Evolutionary conservation across 2,329 filamentous ascomycete genomes (phyloP), one percentile per base, ranked within the genome.

Genomic region (Monilinia aucupariae): DNA sequence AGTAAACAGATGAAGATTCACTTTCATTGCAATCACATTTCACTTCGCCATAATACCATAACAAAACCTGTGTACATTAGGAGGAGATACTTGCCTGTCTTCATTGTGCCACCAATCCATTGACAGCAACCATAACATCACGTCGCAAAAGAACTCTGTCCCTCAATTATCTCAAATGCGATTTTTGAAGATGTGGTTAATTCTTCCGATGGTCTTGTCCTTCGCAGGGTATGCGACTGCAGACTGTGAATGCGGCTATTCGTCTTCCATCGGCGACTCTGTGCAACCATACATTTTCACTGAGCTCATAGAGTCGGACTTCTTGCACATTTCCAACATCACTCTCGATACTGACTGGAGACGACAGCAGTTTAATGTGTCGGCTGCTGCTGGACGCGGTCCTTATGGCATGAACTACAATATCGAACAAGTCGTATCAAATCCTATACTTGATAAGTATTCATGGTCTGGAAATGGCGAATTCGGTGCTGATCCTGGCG

Each of bases 191-290:
- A 43, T 62, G 52, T 43, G 48, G n/a, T 34, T 43, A 34, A 41
- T 50, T 50, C 32, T 62, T 22, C 52, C 32, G 9, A 25, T 51
- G 12, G 52, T 51, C 32, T 25, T 62, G 10, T 43, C 20, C 15
- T 30, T 62, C 47, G 52, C 34, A 32, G 34, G 45, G 15, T 34
- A 58, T 43, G 60, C 60, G 13, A 43, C 45, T 17, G 61, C 54
- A 39, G 61, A 80, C 65, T 92, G 90, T 76, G 83, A 89, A 69
- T 93, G 90, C 72, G 90, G 89, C 59, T 92, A 91, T 74, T 81
- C 81, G 3, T 75, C 86, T 51, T 78, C 77, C 65, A 75, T 79
- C 47, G 78, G 77, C n/a, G 71, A 51, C 27, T 49, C 65, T 22
- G 30, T 75, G 52, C 75, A 76, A 34, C 70, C 74, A 53, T 75